A percentile compares a stretch with the other conserved stretches of the same genome.
Conservation (phyloP, 2,329 filamentous ascomycete genomes). For the Amphichorda felina region DNA sequence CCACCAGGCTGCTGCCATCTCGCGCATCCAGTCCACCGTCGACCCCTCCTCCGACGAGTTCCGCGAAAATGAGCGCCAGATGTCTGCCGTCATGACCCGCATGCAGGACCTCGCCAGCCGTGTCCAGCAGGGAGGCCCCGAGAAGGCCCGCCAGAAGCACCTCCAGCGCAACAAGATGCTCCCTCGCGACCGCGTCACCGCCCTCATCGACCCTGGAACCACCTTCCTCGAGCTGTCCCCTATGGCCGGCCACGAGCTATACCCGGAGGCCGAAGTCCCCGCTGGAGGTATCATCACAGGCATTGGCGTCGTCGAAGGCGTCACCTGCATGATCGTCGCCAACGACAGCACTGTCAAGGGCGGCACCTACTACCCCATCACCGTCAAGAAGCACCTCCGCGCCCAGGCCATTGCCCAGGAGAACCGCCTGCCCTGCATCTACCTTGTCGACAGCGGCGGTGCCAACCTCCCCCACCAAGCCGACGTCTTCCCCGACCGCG, state of each 20-base stretch:
- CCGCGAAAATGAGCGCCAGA: conserved; percentile 67
- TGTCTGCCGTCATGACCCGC: conserved; percentile 59
- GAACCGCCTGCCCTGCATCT: conserved; percentile 77
- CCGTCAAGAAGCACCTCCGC: conserved; percentile 91
- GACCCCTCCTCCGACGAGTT: conserved; percentile 71
- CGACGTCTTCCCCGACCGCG: conserved; percentile 87
- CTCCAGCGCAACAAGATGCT: conserved; percentile 86
- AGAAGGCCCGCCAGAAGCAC: conserved; percentile 81
- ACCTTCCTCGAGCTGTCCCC: conserved; percentile 89
- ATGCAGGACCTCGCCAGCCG: conserved; percentile 59
- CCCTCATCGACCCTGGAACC: conserved; percentile 78
- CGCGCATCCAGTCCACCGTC: conserved; percentile 62
- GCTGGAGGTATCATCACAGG: conserved; percentile 89
- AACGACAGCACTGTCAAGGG: conserved; percentile 98
- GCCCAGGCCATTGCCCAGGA: conserved; percentile 86
- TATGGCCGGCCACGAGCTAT: conserved; percentile 78
- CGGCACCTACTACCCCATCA: conserved; percentile 93
- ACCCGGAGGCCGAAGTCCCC: conserved; percentile 77
- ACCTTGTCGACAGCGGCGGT: conserved; percentile 90
- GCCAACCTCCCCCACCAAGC: conserved; percentile 92
- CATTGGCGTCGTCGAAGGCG: conserved; percentile 79
- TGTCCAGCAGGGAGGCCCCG: conserved; percentile 64
- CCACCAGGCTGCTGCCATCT: conserved; percentile 74
- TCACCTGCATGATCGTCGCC: conserved; percentile 84
- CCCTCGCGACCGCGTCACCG: conserved; percentile 76